A percentile compares a stretch with the other conserved stretches of the same genome.
phyloP scores from a whole-genome alignment of 371 early-diverging fungal genomes.

The Mortierella sp. region DNA sequence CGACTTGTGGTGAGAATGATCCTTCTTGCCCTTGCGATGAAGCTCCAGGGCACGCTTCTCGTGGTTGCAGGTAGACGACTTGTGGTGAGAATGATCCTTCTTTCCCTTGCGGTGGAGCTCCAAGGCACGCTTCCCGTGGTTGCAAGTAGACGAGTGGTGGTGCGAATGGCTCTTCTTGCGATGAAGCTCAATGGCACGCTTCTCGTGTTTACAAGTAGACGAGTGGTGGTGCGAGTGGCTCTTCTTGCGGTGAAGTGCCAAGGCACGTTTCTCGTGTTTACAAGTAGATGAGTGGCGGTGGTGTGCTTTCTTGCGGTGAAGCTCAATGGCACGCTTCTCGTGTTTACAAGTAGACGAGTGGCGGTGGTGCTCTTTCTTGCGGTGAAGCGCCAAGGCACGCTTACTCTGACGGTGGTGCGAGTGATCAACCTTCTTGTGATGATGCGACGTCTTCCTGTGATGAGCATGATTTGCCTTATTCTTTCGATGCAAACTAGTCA shows the following conservation, averaged over 20 bases:
- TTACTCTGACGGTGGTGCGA: conserved; percentile 16
- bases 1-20: conserved; percentile 6
- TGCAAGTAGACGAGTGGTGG: neutral
- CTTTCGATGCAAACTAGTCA: neutral
- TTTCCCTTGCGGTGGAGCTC: conserved; percentile 2
- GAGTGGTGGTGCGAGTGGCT: neutral
- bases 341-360: neutral
- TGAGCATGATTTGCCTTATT: conserved; percentile 9
- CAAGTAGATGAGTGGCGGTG: neutral
- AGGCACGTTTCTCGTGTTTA: conserved; percentile 11
- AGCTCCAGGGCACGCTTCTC: conserved; percentile 7
- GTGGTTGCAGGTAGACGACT: neutral
- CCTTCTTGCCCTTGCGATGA: conserved; percentile 16
- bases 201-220: neutral
- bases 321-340: conserved; percentile 3
- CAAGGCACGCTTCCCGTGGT: conserved; percentile 11
- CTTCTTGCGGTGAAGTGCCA: neutral
- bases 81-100: neutral
- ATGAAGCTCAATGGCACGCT: conserved; percentile 3
- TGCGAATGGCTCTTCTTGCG: neutral
- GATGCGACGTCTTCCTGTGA: neutral
- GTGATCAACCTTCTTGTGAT: conserved; percentile 15
- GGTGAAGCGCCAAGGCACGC: neutral
- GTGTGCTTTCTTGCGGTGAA: neutral
- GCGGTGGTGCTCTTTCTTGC: neutral